Base-by-base conservation (phyloP, 106 monocot species). In the Dioscorea zingiberensis region DNA sequence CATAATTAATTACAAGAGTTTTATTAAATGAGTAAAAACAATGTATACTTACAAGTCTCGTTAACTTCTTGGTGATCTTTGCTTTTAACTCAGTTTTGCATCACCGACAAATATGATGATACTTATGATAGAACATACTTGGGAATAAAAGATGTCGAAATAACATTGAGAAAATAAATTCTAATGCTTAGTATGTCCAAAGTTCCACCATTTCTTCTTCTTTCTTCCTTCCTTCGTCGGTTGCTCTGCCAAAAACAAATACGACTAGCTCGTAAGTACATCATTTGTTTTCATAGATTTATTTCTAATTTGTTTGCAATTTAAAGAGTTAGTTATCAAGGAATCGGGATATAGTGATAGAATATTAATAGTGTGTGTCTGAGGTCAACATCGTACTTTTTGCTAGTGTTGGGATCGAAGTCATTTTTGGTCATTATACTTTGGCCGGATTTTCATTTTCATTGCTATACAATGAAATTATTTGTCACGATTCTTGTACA, bases 151-250 rank as follows among this genome's bases (percentile, higher is more conserved):
- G 22, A 28, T 26, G 7, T 27, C 13, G 55, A 55, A 61, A 38
- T 54, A 57, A 32, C 25, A 21, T 29, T 26, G 32, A 48, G 12
- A 55, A 5, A 3, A 55, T 4, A 22, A 13, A 10, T 19, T 26
- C 46, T 56, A 77, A 58, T 55, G 32, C 27, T 63, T 66, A 51
- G 51, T 51, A 46, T 71, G 64, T 54, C 77, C 74, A 45, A 83
- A 79, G 45, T 74, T 78, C 87, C 87, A 91, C 87, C 81, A 91
- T 48, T 68, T 76, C 72, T 84, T 86, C 69, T 83, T 90, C 72
- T 71, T 84, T 70, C 66, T 84, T 7, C 45, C 48, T 19, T 83
- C 80, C n/a, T 25, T 25, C 8, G 27, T 61, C 30, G 86, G 86
- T 13, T 81, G 21, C 21, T 91, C 90, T 91, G 76, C 69, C 59